Base-by-base conservation (phyloP, 2,329 filamentous ascomycete species). In the Fusarium dlaminii region DNA sequence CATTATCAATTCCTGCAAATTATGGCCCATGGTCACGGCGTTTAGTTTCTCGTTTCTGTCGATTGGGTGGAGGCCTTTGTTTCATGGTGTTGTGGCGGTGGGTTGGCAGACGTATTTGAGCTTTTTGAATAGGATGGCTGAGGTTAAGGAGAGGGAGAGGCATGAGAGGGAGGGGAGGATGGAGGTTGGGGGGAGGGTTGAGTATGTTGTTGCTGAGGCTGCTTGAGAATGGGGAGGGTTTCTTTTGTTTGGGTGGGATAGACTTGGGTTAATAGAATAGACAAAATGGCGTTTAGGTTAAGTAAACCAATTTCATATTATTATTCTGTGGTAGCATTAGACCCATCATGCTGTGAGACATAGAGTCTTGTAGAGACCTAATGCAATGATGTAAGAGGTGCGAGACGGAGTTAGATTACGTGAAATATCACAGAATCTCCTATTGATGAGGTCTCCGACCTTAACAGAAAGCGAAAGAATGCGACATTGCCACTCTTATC, bases 91-190 rank as follows among this genome's bases (percentile, higher is more conserved):
- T 12, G 88, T 97, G 73, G 94, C 94, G 3, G 92, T 98, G 58
- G 93, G 93, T 0, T 98, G 95, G 95, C 95, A 98, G 87, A 95
- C 94, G 2, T 98, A 98, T 86, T 80, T 98, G 76, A 94, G 91
- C 75, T 93, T 91, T 82, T 82, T 97, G 78, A 97, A 97, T 78
- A 88, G 92, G 78, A 85, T 86, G 70, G 94, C 93, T 4, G 94
- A 94, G 81, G 37, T 77, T 8, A 62, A 78, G 39, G 77, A 78
- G 66, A 68, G 61, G 14, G 20, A 49, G 14, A 54, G 68, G 18
- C 67, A 66, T 17, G 59, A 52, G 20, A 63, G 34, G 6, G 63
- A 48, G 20, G 32, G 58, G 1, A 55, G 29, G 34, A 43, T 42
- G 30, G 27, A 56, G 8, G 27, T 48, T n/a, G 27, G 20, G 4